Base-by-base conservation (phyloP, 2,329 filamentous ascomycete species). In the Microcera coccophila region DNA sequence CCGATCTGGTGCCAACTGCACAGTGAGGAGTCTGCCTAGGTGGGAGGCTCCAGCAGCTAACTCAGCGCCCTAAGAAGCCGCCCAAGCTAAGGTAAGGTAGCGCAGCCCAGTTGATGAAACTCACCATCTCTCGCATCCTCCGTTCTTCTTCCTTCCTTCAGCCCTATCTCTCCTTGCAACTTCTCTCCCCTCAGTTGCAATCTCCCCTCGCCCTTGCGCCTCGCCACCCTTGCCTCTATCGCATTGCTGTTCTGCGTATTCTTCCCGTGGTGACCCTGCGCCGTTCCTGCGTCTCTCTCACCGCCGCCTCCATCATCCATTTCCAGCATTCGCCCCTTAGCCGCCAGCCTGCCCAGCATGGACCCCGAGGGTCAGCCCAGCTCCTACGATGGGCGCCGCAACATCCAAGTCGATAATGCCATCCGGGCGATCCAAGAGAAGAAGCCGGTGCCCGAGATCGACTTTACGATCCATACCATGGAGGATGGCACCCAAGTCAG, bases 381-480 rank as follows among this genome's bases (percentile, higher is more conserved):
- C 50, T 49, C 55, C 43, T 55, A 52, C 54, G 71, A 73, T 38
- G 70, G 74, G 37, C 70, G 68, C 61, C 75, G 73, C 65, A 76
- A 67, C 60, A 65, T 70, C 60, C 82, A 86, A 67, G 79, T 96
- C 63, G 89, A 95, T 72, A 91, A 89, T 80, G 86, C 88, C 58
- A 85, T 91, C 62, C 88, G 87, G 66, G 93, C 93, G 48, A 90
- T 98, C 62, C 83, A 84, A 67, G 82, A 96, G 61, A 97, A 97
- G 84, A 91, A 87, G 75, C 90, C 91, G 41, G 78, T 94, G 38
- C 93, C 93, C 45, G 91, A 97, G 76, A 97, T 98, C 62, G 93
- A 98, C 74, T 98, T 98, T 68, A 94, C 89, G 43, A 82, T 98
- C 62, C 93, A 98, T 70, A 93, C 87, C 50, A 96, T 97, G 91